phyloP scores from a whole-genome alignment of 352 stramenopile species.

The Globisporangium canariense region DNA sequence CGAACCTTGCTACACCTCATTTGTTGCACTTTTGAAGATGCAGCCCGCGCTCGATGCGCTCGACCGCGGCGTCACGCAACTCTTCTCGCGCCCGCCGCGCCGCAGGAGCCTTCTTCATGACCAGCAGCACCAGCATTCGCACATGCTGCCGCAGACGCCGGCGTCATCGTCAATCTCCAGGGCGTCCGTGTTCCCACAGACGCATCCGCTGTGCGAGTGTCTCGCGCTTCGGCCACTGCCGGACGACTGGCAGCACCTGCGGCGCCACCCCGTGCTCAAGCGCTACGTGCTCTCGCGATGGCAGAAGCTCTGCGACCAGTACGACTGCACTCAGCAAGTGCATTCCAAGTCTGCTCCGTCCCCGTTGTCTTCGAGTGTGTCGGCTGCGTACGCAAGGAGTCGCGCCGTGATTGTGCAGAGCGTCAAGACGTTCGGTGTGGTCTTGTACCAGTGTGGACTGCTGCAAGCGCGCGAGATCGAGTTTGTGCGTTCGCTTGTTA shows the following conservation, averaged over 20 bases:
- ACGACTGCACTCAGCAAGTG: constrained; percentile 6
- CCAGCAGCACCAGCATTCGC: neutral
- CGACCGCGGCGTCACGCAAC: constrained; percentile 31
- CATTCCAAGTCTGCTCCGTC: neutral
- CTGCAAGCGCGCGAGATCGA: constrained; percentile 20
- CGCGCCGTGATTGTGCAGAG: constrained; percentile 23
- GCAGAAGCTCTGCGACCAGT: constrained; percentile 17
- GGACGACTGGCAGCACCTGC: constrained; percentile 25
- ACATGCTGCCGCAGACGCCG: neutral
- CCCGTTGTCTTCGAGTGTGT: neutral
- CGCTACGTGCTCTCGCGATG: constrained; percentile 40
- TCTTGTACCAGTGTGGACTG: constrained; percentile 39
- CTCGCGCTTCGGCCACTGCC: constrained; percentile 15
- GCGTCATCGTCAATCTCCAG: neutral
- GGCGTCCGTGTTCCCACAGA: neutral
- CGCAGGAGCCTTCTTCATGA: neutral
- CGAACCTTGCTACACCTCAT: neutral
- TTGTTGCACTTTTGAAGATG: constrained; percentile 12
- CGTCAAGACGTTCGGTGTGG: constrained; percentile 30
- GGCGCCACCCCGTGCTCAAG: constrained; percentile 44
- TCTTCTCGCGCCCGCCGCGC: constrained; percentile 29
- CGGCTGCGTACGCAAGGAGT: constrained; percentile 3
- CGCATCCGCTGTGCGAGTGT: constrained; percentile 46
- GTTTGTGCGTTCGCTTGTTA: constrained; percentile 17
- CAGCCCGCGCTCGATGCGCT: constrained; percentile 28